Evolutionary conservation across 768 basidiomycete genomes (phyloP).

Genomic region (Tylopilus felleus): DNA sequence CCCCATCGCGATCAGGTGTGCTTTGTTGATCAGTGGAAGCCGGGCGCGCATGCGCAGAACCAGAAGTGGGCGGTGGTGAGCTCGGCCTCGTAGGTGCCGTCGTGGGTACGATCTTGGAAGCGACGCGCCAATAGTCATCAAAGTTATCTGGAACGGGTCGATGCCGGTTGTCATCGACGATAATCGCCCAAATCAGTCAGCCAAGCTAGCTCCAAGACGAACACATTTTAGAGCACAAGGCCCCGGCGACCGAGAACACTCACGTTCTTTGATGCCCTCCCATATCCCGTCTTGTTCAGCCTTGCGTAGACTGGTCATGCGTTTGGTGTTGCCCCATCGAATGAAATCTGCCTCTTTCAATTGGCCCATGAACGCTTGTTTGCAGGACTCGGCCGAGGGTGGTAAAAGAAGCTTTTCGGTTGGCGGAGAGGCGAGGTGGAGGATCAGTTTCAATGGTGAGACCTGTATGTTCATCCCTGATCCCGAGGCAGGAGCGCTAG

Average conservation of each 20-base stretch:
- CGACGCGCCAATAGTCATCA: conserved; percentile 92
- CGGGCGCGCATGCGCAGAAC: conserved; percentile 62
- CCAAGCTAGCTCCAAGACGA: conserved; percentile 16
- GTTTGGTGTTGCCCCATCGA: conserved; percentile 93
- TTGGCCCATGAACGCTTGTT: conserved; percentile 93
- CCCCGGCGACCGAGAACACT: conserved; percentile 34
- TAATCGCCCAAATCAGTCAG: conserved; percentile 20
- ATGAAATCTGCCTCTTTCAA: conserved; percentile 97
- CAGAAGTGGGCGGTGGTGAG: conserved; percentile 50
- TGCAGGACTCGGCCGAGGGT: conserved; percentile 81
- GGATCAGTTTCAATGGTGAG: conserved; percentile 68
- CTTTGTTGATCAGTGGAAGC: conserved; percentile 58
- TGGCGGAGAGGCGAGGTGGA: conserved; percentile 87
- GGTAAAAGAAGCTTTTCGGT: conserved; percentile 80
- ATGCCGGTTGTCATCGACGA: conserved; percentile 11
- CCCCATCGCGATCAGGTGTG: conserved; percentile 68
- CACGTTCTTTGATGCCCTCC: conserved; percentile 95
- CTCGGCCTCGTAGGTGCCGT: conserved; percentile 58
- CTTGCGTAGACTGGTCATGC: conserved; percentile 87
- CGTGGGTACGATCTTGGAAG: conserved; percentile 87
- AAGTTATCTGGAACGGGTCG: conserved; percentile 71
- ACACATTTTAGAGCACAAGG: conserved; percentile 18
- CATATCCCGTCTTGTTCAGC: conserved; percentile 94
- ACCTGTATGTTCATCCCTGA: conserved; percentile 38
- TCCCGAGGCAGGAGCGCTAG: conserved; percentile 35